phyloP scores from a whole-genome alignment of 1,284 basidiomycete genomes.

The Moniliella sp. region DNA sequence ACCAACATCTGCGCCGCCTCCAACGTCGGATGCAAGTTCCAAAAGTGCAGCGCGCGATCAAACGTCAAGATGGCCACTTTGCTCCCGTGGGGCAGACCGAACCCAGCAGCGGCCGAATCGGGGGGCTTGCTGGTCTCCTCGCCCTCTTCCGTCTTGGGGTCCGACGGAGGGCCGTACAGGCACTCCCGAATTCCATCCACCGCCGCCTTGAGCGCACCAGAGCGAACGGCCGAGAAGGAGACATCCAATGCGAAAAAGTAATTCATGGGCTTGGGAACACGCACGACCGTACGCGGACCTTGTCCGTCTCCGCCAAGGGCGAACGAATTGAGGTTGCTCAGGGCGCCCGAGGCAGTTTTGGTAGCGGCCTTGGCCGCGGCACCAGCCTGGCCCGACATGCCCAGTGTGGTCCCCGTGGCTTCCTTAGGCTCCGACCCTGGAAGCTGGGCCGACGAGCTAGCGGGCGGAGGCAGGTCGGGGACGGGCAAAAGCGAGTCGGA shows the following conservation, averaged over 20 bases:
- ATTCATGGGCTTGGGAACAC: constrained; percentile 42
- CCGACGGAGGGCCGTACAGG: constrained; percentile 39
- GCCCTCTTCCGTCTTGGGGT: constrained; percentile 8
- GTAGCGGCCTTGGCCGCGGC: constrained; percentile 16
- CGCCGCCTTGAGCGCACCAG: constrained; percentile 52
- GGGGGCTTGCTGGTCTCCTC: constrained; percentile 9
- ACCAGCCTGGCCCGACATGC: constrained; percentile 17
- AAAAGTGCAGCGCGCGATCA: constrained; percentile 65
- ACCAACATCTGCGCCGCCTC: constrained; percentile 52
- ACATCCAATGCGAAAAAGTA: constrained; percentile 80
- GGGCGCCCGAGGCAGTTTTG: constrained; percentile 22
- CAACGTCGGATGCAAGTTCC: constrained; percentile 57
- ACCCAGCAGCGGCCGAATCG: constrained; percentile 13
- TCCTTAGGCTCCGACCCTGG: constrained; percentile 8
- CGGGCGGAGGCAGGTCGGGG: no score
- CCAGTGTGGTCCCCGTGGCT: constrained; percentile 22
- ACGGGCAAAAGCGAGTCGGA: constrained; percentile 15
- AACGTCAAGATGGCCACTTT: constrained; percentile 55
- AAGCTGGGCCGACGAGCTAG: constrained; percentile 16
- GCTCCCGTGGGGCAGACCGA: constrained; percentile 27
- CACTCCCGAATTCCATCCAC: constrained; percentile 48
- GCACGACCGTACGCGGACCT: constrained; percentile 25
- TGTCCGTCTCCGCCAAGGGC: constrained; percentile 16
- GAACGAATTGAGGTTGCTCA: constrained; percentile 9
- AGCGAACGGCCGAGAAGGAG: constrained; percentile 48